These are phyloP conservation scores for Cyberlindnera samutprakarnensis DNA, from an alignment of 805 yeast genomes.

Conservation along the genomic window DNA sequence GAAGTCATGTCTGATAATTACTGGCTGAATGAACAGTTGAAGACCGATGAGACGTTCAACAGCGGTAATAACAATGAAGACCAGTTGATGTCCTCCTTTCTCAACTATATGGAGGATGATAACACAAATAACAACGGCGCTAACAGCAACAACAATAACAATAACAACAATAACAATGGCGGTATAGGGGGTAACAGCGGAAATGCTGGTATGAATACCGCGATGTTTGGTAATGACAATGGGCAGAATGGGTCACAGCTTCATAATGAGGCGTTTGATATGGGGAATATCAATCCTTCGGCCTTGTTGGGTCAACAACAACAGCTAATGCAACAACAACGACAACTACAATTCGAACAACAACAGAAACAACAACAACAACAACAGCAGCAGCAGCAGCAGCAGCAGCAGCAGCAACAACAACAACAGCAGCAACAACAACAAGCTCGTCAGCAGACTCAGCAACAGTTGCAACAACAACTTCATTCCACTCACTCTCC, in stretches of 20 bases:
- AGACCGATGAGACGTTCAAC: conserved; percentile 17
- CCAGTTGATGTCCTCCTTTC: conserved; percentile 36
- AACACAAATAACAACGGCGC: conserved; percentile 1
- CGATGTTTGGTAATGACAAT: not conserved
- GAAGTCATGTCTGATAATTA: conserved; percentile 20
- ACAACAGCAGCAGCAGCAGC: conserved; percentile 1
- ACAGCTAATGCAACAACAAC: conserved; percentile 4
- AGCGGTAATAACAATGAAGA: conserved; percentile 16
- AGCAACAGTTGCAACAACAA: conserved; percentile 10
- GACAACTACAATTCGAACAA: conserved; percentile 5
- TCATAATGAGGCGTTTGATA: conserved; percentile 6
- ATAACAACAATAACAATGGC: conserved; percentile 2
- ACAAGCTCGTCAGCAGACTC: too few species aligned
- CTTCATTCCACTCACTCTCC: too few species aligned
- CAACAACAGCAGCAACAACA: not conserved
- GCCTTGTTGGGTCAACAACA: conserved; percentile 14
- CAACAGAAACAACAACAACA: conserved; percentile 8
- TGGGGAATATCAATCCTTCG: conserved; percentile 16
- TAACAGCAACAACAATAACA: conserved; percentile 20
- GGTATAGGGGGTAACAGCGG: conserved; percentile 1
- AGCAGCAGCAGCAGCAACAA: not conserved
- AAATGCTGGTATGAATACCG: too few species aligned
- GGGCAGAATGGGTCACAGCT: conserved; percentile 1
- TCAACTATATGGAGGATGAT: conserved; percentile 38
- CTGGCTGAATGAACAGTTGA: conserved; percentile 22